Conservation (phyloP, 176 grass and related monocot species). For the Phragmites australis region DNA sequence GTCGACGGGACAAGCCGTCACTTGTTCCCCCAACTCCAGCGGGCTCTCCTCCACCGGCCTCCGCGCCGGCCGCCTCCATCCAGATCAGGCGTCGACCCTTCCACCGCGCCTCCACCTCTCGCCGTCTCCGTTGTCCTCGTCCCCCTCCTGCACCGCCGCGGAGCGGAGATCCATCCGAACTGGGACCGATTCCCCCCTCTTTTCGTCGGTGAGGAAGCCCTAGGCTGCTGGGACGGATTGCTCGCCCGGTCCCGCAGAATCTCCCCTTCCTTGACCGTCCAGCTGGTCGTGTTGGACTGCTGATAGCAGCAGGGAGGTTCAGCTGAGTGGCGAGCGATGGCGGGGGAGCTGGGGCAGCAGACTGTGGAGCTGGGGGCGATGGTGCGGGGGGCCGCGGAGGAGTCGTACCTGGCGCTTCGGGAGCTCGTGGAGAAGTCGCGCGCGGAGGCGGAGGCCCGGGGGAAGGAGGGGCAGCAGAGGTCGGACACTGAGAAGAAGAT, state of each 20-base stretch:
- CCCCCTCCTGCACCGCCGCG: not conserved
- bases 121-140: not conserved
- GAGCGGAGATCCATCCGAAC: not conserved
- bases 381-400: conserved; percentile 78
- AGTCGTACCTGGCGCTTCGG: conserved; percentile 89
- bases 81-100: not conserved
- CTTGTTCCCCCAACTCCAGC: not conserved
- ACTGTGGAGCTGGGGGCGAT: conserved; percentile 86
- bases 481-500: conserved; percentile 99
- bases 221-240: not conserved
- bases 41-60: not conserved
- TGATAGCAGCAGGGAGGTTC: not conserved
- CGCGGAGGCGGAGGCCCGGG: conserved; percentile 45
- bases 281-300: not conserved
- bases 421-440: conserved; percentile 86
- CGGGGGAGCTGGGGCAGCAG: conserved; percentile 80
- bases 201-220: not conserved
- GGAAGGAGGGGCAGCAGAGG: conserved; percentile 46
- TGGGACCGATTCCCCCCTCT: not conserved
- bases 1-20: not conserved
- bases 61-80: not conserved
- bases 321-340: conserved; percentile 37
- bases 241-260: not conserved
- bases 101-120: no score
- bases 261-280: not conserved